Base-by-base conservation (phyloP, 2,329 filamentous ascomycete genomes). In the Amesomyces nigricolor region DNA sequence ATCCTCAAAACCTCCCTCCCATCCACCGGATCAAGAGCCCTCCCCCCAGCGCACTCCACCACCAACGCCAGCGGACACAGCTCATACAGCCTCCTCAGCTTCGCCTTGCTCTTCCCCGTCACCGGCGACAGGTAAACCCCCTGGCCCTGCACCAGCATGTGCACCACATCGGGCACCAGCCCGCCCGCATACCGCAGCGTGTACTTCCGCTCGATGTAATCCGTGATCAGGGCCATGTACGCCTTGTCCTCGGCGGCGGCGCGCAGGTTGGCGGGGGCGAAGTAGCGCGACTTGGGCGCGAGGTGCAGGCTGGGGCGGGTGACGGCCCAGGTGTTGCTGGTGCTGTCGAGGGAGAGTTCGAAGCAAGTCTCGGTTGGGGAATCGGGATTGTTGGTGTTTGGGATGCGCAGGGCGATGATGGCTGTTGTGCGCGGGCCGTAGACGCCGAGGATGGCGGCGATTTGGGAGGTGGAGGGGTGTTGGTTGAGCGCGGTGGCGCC, bases 251-350 rank as follows among this genome's bases (percentile, higher is more conserved):
- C 77, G 0, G 76, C 75, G 0, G 82, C 81, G 0, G 78, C 73
- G 9, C 82, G 78, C 52, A 85, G 67, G 61, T 86, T 86, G 4
- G 82, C 82, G 0, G 82, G 82, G 0, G 82, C 79, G 61, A 86
- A 85, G 65, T 84, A 85, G 0, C 77, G 72, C 26, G 79, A 78
- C 61, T 73, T 75, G 0, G 74, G 72, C 2, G 70, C 60, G n/a
- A 81, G 68, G 7, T 62, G 66, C 5, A 83, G 70, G 0, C 61
- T 46, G 0, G 72, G 38, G 0, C 76, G 73, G 0, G 81, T 64
- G 0, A 83, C 60, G 2, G 73, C 66, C 47, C 66, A 70, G 13
- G 56, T 58, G 10, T 59, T 54, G 4, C 56, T 56, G 4, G 63
- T 58, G 35, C 61, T 54, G 11, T 67, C 67, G 11, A 80, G 58